These are phyloP conservation scores for Suhomyces anneliseae DNA, from an alignment of 1,139 yeast genomes.

Conservation along the genomic window DNA sequence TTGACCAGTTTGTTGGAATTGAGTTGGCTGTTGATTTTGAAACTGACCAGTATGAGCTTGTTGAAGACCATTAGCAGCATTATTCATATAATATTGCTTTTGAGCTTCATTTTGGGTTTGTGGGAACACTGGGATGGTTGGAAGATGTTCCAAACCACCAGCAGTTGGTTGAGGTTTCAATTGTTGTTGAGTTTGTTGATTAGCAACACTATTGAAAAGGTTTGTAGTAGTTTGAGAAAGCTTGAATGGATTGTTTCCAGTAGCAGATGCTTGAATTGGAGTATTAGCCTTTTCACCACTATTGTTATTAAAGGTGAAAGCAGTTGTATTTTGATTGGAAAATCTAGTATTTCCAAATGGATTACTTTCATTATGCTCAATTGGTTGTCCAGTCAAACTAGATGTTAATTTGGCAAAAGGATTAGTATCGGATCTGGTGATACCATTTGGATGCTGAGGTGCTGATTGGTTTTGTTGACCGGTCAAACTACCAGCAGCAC, in stretches of 20 bases:
- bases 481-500: slow-evolving; percentile 11
- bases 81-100: slow-evolving; percentile 34
- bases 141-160: slow-evolving; percentile 64
- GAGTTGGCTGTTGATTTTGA: slow-evolving; percentile 10
- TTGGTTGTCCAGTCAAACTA: slow-evolving; percentile 21
- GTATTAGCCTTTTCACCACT: slow-evolving; percentile 12
- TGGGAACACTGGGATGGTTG: slow-evolving; percentile 66
- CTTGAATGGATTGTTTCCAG: slow-evolving; percentile 50
- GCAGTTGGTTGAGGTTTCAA: slow-evolving; percentile 57
- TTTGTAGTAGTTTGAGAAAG: slow-evolving; percentile 39
- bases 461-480: slow-evolving; percentile 10
- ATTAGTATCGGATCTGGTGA: slow-evolving; percentile 38
- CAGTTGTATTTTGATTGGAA: slow-evolving; percentile 38
- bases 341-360: slow-evolving; percentile 51
- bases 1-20: slow-evolving; percentile 2
- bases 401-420: slow-evolving; percentile 38
- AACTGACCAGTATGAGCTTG: slow-evolving; percentile 9
- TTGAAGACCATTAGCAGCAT: slow-evolving; percentile 31
- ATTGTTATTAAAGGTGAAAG: slow-evolving; percentile 29
- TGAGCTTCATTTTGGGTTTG: slow-evolving; percentile 51
- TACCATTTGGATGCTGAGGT: slow-evolving; percentile 9
- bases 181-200: slow-evolving; percentile 21
- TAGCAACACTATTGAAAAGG: slow-evolving; percentile 30
- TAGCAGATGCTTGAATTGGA: slow-evolving; percentile 27
- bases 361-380: slow-evolving; percentile 29